Percentiles rank a stretch among this genome's conserved stretches.
Conservation (phyloP, 108 stramenopile genomes). For the Skeletonema potamos region DNA sequence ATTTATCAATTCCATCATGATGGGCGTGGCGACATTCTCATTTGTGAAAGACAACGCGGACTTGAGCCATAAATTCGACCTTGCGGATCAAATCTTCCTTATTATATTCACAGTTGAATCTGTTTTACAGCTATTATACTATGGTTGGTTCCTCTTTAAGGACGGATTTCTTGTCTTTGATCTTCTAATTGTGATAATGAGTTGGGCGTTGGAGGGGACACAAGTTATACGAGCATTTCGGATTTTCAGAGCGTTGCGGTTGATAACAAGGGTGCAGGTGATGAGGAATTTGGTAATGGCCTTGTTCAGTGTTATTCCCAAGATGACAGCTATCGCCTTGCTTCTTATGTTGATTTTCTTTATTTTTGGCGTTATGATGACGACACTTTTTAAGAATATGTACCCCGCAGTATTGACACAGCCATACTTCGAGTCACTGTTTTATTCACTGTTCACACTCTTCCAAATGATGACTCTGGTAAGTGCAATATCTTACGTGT, state of each 20-base stretch:
- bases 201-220: constrained; percentile 59
- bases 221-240: constrained; percentile 80
- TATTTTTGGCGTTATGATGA: constrained; percentile 74
- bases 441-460: constrained; percentile 58
- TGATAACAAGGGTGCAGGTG: constrained; percentile 66
- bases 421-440: constrained; percentile 55
- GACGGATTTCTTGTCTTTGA: constrained; percentile 81
- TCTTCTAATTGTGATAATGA: constrained; percentile 59
- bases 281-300: constrained; percentile 72
- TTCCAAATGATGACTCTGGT: constrained; percentile 78
- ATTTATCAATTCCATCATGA: constrained; percentile 70
- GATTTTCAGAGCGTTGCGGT: constrained; percentile 73
- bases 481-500: not conserved
- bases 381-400: constrained; percentile 49
- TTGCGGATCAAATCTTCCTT: constrained; percentile 54
- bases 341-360: constrained; percentile 69
- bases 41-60: constrained; percentile 49
- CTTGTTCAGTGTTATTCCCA: constrained; percentile 64
- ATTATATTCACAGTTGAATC: constrained; percentile 74
- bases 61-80: constrained; percentile 41
- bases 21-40: constrained; percentile 74
- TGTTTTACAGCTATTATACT: constrained; percentile 57
- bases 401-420: not conserved
- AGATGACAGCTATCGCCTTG: constrained; percentile 61
- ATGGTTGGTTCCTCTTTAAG: constrained; percentile 47